Conservation (phyloP, 108 stramenopile genomes). For the Nannochloropsis granulata region DNA sequence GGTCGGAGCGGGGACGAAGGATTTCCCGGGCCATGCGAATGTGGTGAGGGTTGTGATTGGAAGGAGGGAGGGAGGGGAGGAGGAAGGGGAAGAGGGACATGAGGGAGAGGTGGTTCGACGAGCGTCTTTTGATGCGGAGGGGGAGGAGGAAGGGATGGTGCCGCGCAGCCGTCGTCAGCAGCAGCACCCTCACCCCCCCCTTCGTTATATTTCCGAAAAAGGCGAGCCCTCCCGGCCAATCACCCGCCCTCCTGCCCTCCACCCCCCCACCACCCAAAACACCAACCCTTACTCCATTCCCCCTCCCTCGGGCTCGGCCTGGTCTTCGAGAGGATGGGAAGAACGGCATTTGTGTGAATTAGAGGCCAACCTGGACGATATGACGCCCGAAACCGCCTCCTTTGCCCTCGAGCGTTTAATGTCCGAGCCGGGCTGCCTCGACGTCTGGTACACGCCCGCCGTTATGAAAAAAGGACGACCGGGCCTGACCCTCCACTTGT, state of each 20-base stretch:
- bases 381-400: conserved; percentile 60
- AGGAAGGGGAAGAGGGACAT: not conserved
- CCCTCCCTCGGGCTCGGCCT: not conserved
- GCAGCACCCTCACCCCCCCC: not conserved
- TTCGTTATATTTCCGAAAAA: not conserved
- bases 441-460: conserved; percentile 69
- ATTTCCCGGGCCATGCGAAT: conserved; percentile 73
- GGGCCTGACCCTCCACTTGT: conserved; percentile 58
- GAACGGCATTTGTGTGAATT: conserved; percentile 41
- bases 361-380: conserved; percentile 78
- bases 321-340: conserved; percentile 1
- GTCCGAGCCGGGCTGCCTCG: conserved; percentile 52
- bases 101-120: not conserved
- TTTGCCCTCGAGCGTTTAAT: conserved; percentile 48
- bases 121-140: not conserved
- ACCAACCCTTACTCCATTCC: conserved; percentile 8
- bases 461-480: conserved; percentile 87
- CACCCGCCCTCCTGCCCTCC: not conserved
- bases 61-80: conserved; percentile 6
- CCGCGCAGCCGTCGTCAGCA: not conserved
- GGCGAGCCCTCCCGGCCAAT: not conserved
- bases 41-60: conserved; percentile 64
- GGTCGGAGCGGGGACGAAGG: conserved; percentile 76
- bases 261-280: not conserved
- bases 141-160: not conserved